phyloP scores from a whole-genome alignment of 176 grass and related monocot genomes.

The Musa acuminata region DNA sequence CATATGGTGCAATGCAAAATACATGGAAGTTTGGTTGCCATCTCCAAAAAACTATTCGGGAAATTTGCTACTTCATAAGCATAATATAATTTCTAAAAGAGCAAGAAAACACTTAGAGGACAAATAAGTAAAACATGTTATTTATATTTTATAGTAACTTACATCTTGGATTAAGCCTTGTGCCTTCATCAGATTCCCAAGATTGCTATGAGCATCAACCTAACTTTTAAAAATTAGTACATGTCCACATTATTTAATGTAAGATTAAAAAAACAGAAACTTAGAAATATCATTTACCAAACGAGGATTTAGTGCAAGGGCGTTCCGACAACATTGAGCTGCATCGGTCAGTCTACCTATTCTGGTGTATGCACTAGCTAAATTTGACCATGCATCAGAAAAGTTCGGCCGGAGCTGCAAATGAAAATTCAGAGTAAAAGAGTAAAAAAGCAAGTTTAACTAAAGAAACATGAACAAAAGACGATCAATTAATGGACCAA shows the following conservation, averaged over 20 bases:
- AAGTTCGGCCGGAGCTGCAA: conserved; percentile 76
- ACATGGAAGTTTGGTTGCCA: not conserved
- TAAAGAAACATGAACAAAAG: not conserved
- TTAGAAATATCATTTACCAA: conserved; percentile 11
- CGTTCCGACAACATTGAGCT: conserved; percentile 89
- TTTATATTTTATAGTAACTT: not conserved
- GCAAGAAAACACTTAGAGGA: not conserved
- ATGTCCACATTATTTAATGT: not conserved
- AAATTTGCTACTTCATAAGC: not conserved
- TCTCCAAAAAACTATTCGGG: not conserved
- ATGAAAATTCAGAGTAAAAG: not conserved
- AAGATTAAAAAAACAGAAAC: not conserved
- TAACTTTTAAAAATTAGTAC: conserved; percentile 13
- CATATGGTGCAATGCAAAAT: not conserved
- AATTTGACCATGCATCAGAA: conserved; percentile 97
- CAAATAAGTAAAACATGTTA: not conserved
- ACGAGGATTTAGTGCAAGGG: conserved; percentile 59
- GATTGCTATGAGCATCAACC: conserved; percentile 98
- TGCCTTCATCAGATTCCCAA: conserved; percentile 98
- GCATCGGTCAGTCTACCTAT: conserved; percentile 88
- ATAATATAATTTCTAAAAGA: not conserved
- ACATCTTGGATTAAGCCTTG: conserved; percentile 87
- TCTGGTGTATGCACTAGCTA: conserved; percentile 93
- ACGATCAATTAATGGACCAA: no score
- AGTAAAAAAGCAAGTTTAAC: not conserved